phyloP scores from a whole-genome alignment of 1,284 basidiomycete species.

The Apiotrichum akiyoshidainum region DNA sequence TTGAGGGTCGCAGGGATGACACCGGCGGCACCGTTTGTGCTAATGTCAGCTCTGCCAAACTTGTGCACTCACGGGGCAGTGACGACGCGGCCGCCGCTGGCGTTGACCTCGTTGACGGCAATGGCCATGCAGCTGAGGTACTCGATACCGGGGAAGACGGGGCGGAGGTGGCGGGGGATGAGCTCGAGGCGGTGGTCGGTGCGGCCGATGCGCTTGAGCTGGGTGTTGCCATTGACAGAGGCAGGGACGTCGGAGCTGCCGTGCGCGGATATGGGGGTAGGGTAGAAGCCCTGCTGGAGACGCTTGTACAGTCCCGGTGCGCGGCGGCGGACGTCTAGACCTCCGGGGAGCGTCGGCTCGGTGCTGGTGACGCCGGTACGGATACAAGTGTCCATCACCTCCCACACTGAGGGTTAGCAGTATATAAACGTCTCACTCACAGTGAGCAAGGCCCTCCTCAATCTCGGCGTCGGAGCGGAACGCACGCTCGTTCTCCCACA shows the following conservation, averaged over 20 bases:
- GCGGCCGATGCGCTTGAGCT: constrained; percentile 25
- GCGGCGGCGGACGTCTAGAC: constrained; percentile 70
- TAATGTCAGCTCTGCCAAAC: constrained; percentile 15
- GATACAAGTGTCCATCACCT: constrained; percentile 91
- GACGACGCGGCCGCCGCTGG: constrained; percentile 85
- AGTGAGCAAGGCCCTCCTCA: constrained; percentile 60
- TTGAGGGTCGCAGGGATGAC: constrained; percentile 78
- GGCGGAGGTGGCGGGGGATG: constrained; percentile 64
- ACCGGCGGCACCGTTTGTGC: constrained; percentile 57
- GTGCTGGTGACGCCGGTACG: constrained; percentile 74
- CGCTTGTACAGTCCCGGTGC: constrained; percentile 82
- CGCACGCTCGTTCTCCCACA: constrained; percentile 89
- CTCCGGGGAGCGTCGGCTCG: constrained; percentile 77
- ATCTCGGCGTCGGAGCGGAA: constrained; percentile 75
- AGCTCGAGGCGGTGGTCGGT: constrained; percentile 73
- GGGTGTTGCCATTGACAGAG: background rate
- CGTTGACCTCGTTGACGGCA: constrained; percentile 79
- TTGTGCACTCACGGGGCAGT: constrained; percentile 63
- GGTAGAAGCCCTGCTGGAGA: constrained; percentile 65
- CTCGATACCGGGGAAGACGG: constrained; percentile 80
- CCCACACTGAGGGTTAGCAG: constrained; percentile 64
- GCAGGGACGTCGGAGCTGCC: background rate
- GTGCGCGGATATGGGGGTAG: constrained; percentile 46
- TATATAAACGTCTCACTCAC: constrained; percentile 10
- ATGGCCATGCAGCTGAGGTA: constrained; percentile 90